Base-by-base conservation (phyloP, 2,329 filamentous ascomycete genomes). In the Mycosphaerella sp. region DNA sequence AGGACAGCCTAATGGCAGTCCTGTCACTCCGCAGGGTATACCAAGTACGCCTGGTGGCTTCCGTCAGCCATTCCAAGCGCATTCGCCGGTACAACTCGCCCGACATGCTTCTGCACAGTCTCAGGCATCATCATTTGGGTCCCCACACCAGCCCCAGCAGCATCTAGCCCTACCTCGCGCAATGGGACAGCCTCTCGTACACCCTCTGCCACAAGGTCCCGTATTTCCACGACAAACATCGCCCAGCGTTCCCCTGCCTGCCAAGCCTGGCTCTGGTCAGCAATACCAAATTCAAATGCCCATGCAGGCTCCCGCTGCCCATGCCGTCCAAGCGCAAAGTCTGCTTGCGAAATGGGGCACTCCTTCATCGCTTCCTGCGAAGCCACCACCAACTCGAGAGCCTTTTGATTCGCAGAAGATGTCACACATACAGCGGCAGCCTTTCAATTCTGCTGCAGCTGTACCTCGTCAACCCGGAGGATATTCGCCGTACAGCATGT, bases 341-440 rank as follows among this genome's bases (percentile, higher is more conserved):
- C 76, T 74, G 60, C 77, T 80, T 50, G 76, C 78, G n/a, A 80
- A 80, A 60, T 81, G 77, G 68, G 78, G 78, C 31, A 77, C 78
- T 32, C 76, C 78, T 4, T 69, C 78, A 12, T 77, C 78, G 48
- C 69, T 81, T 42, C 79, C 79, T 45, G 74, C 78, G 8, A 81
- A 80, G 62, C 79, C 79, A 36, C 78, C 78, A 40, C 75, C 77
- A 45, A 69, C 75, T 2, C 66, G 66, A 9, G 71, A 65, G 45
- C 57, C 62, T 6, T 62, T 64, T 43, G 61, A 65, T 43, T 36
- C 51, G 29, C 39, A 52, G 52, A 58, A 57, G 53, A 41, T 57
- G 7, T 52, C 54, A 31, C 58, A 60, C 26, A 54, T 59, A 32
- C 58, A 58, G 45, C 51, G 58, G 36, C 60, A 59, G 46, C 50